These are phyloP conservation scores for Canna indica DNA, from an alignment of 176 grass and related monocot genomes.

Conservation along the genomic window DNA sequence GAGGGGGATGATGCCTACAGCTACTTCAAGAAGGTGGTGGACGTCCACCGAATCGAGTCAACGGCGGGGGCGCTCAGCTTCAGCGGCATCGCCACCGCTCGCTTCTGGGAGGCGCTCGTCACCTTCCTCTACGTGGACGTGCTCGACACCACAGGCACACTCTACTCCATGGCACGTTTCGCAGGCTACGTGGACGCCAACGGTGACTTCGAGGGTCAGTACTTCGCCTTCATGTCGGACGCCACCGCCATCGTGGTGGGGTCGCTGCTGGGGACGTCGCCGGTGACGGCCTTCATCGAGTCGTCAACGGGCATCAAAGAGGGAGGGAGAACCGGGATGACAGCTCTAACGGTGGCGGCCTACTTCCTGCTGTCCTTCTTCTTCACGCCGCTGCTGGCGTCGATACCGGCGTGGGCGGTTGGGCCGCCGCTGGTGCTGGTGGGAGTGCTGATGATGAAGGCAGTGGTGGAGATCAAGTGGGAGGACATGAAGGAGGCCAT, in stretches of 20 bases:
- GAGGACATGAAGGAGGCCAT: conserved; percentile 6
- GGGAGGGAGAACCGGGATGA: background rate
- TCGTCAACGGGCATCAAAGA: conserved; percentile 11
- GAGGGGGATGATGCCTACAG: background rate
- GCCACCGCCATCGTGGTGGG: background rate
- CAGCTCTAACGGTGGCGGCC: background rate
- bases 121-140: conserved; percentile 16
- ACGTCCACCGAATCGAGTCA: conserved; percentile 7
- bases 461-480: conserved; percentile 9
- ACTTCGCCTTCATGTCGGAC: conserved; percentile 13
- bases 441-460: conserved; percentile 14
- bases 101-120: conserved; percentile 10
- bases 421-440: conserved; percentile 12
- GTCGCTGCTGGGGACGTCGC: conserved; percentile 11
- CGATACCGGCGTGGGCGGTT: conserved; percentile 12
- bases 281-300: conserved; percentile 5
- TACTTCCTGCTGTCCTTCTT: conserved; percentile 6
- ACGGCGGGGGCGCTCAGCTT: conserved; percentile 4
- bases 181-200: conserved; percentile 5
- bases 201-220: conserved; percentile 15
- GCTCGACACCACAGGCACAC: conserved; percentile 5
- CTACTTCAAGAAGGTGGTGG: conserved; percentile 16
- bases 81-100: background rate
- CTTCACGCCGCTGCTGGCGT: conserved; percentile 11
- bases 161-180: conserved; percentile 13